Evolutionary conservation across 2,329 filamentous ascomycete species (phyloP), one percentile per base, ranked within the genome.

Genomic region (Penicillium sp.): DNA sequence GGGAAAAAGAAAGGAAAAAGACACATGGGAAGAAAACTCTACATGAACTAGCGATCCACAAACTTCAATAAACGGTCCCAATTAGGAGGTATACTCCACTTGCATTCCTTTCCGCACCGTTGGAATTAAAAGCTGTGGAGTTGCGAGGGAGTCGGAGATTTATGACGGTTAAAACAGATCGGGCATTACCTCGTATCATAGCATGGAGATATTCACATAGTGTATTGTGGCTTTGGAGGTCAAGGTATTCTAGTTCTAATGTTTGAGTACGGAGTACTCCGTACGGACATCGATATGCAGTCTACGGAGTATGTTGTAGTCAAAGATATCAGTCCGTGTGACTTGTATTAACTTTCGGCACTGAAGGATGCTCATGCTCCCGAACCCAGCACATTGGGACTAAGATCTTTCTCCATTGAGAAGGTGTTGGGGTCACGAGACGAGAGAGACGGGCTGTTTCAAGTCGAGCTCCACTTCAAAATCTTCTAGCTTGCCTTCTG

Each of bases 11-110:
- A 46, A 43, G 39, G 26, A 49, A 62, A 58, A 40, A 53, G 47
- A 57, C 60, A 65, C 56, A 64, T 62, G 59, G 59, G 53, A 61
- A 49, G 45, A 57, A 55, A 59, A 58, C 61, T 54, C 45, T 49
- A 53, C 38, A 47, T 54, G 51, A 57, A 61, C 63, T 64, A 64
- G 58, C 39, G 49, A 43, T 42, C 42, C 52, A 40, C 58, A 58
- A 61, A 64, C 60, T 65, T 62, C 61, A 65, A 63, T 64, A 66
- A 63, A 60, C 35, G 38, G 56, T 44, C 58, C 53, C 29, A 56
- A 56, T 60, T 29, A 32, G 55, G 55, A 49, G 54, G 54, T 24
- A 18, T 8, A 20, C 55, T 56, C 59, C 64, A 62, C 63, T 56
- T 40, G 20, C 39, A 56, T 58, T 50, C 43, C 50, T 53, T 63